Evolutionary conservation across 176 grass and related monocot species (phyloP).

Genomic region (Puya raimondii): DNA sequence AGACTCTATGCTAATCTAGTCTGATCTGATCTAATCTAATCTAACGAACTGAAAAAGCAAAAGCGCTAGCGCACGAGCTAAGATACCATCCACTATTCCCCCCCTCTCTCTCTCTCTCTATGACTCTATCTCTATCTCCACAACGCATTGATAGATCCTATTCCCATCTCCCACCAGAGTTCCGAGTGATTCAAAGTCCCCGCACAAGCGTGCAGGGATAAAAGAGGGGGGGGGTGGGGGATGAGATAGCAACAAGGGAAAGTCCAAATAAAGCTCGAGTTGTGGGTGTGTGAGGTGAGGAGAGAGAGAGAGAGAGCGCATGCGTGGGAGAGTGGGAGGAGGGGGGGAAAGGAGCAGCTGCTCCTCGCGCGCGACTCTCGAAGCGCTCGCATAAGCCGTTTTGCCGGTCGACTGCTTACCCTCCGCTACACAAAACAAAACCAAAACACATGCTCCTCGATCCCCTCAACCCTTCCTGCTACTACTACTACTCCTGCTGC

Average conservation of each 20-base stretch:
- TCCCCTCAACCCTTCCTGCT: background rate
- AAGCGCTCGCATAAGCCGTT: background rate
- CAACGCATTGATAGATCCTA: conserved; percentile 4
- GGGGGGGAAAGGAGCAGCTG: conserved; percentile 14
- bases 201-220: background rate
- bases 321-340: conserved; percentile 24
- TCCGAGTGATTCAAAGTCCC: conserved; percentile 2
- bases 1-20: background rate
- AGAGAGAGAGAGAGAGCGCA: background rate
- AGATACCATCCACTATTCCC: conserved; percentile 8
- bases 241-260: conserved; percentile 24
- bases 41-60: conserved; percentile 19
- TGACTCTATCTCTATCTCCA: background rate
- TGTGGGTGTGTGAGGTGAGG: conserved; percentile 5
- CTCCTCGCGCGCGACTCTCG: conserved; percentile 6
- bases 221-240: background rate
- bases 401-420: background rate
- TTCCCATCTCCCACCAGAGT: background rate
- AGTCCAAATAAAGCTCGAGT: conserved; percentile 24
- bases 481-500: conserved; percentile 8
- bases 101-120: conserved; percentile 11
- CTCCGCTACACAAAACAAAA: conserved; percentile 58
- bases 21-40: conserved; percentile 17
- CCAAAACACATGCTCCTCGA: conserved; percentile 53
- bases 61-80: conserved; percentile 21